A percentile compares a stretch with the other conserved stretches of the same genome.
Conservation (phyloP, 768 basidiomycete species). For the Mycena latifolia region DNA sequence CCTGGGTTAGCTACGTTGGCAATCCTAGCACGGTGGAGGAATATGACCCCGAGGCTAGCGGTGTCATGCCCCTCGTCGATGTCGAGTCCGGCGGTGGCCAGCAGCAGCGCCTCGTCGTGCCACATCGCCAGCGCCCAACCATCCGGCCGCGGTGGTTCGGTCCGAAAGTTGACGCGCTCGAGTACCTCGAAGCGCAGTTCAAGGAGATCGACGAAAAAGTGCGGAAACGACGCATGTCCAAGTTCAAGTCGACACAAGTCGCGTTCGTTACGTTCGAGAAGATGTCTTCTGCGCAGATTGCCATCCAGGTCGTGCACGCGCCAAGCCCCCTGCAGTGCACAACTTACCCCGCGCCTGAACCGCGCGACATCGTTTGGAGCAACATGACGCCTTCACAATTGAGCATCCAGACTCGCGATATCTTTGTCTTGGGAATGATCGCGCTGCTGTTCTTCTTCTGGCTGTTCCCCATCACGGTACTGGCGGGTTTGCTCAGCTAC, state of each 20-base stretch:
- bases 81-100: conserved; percentile 65
- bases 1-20: conserved; percentile 93
- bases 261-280: conserved; percentile 98
- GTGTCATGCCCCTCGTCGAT: conserved; percentile 56
- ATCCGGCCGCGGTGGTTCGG: conserved; percentile 81
- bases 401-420: conserved; percentile 72
- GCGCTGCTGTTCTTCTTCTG: conserved; percentile 88
- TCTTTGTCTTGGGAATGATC: conserved; percentile 79
- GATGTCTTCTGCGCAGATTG: conserved; percentile 89
- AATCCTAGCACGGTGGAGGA: conserved; percentile 91
- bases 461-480: conserved; percentile 89
- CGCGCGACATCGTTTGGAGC: conserved; percentile 95
- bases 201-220: conserved; percentile 87
- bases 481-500: conserved; percentile 92
- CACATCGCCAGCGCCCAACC: conserved; percentile 82
- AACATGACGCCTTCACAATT: conserved; percentile 80
- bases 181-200: conserved; percentile 87
- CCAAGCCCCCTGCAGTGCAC: conserved; percentile 73
- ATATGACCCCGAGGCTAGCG: conserved; percentile 80
- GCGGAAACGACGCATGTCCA: conserved; percentile 73
- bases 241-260: conserved; percentile 83
- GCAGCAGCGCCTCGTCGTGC: conserved; percentile 72
- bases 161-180: conserved; percentile 87
- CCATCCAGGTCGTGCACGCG: conserved; percentile 85
- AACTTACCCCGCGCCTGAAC: conserved; percentile 90